Evolutionary conservation across 148 eudicot species (phyloP), one percentile per base, ranked within the genome.

Genomic region (Persicaria maculosa): DNA sequence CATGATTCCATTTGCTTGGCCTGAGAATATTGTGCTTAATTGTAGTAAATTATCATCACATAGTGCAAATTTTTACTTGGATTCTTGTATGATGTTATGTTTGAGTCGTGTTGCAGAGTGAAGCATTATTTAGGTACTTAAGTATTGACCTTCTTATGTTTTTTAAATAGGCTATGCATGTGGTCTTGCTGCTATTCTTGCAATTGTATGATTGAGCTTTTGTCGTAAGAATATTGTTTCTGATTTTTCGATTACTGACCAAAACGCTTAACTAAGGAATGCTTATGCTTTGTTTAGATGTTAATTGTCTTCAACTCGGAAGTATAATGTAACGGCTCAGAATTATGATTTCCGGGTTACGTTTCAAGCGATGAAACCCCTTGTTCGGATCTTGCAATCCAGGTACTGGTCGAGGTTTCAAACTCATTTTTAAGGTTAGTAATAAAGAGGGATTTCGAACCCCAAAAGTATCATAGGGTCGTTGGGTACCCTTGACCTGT

Each of bases 121-220:
- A 15, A 31, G 5, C 59, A 17, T 54, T 54, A n/a, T 1, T 54
- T n/a, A n/a, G 16, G 59, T 54, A n/a, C 59, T 20, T 17, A n/a
- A 55, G 6, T 55, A 55, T 55, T 16, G 61, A 9, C 25, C 7
- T 57, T 17, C 22, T 10, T 7, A 0, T 17, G 8, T 17, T 19
- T 57, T 57, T 20, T 57, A 10, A 8, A 57, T 57, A 20, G 6
- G 55, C 55, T 4, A 52, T 52, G 16, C 55, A 31, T 52, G n/a
- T 52, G 55, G 17, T 52, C 14, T 3, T 17, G 25, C 19, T 10
- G 10, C 17, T 57, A 57, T n/a, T 57, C 47, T 65, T 65, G 45
- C 70, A 65, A 65, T 65, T 65, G 70, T 15, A 65, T 40, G 70
- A 14, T 43, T 65, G 70, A 36, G 68, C 68, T 62, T 57, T 57